Percentiles rank a stretch among this genome's conserved stretches.
These are phyloP conservation scores for Arachnomyces sp. DNA, from an alignment of 2,329 filamentous ascomycete species.

Conservation along the genomic window DNA sequence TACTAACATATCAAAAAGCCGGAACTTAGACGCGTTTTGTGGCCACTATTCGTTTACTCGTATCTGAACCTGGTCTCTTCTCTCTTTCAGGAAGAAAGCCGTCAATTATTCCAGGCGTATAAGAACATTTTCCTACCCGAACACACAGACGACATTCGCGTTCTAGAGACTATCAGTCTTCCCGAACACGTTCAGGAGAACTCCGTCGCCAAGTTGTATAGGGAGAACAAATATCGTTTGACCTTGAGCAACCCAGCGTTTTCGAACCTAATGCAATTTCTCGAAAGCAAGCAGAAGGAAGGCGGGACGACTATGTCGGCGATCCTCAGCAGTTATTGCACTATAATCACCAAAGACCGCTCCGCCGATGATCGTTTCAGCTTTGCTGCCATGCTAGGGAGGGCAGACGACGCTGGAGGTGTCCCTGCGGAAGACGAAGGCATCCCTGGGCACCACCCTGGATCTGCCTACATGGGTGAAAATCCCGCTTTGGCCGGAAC, in stretches of 20 bases:
- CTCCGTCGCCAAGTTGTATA: slow-evolving; percentile 68
- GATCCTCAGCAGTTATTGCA: slow-evolving; percentile 56
- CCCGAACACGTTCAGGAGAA: slow-evolving; percentile 73
- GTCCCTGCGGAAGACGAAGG: slow-evolving; percentile 59
- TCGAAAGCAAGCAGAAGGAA: slow-evolving; percentile 76
- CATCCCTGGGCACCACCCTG: slow-evolving; percentile 58
- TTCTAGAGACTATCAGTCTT: slow-evolving; percentile 63
- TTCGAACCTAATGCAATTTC: slow-evolving; percentile 72
- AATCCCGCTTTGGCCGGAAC: slow-evolving; percentile 50
- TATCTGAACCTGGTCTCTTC: slow-evolving; percentile 71
- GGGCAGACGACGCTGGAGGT: slow-evolving; percentile 46
- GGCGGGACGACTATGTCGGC: slow-evolving; percentile 71
- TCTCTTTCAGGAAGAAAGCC: slow-evolving; percentile 62
- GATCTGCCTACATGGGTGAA: slow-evolving; percentile 52
- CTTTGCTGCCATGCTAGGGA: slow-evolving; percentile 51
- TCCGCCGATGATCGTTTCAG: slow-evolving; percentile 50
- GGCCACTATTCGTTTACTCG: slow-evolving; percentile 91
- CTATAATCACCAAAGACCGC: slow-evolving; percentile 52
- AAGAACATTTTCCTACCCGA: slow-evolving; percentile 63
- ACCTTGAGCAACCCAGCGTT: slow-evolving; percentile 81
- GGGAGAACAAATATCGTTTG: slow-evolving; percentile 78
- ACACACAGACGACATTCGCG: slow-evolving; percentile 71
- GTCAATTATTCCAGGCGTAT: slow-evolving; percentile 62
- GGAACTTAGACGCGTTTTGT: slow-evolving; percentile 77
- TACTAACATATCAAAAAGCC: slow-evolving; percentile 44